phyloP scores from a whole-genome alignment of 768 basidiomycete genomes.

The Infundibulicybe gibba region DNA sequence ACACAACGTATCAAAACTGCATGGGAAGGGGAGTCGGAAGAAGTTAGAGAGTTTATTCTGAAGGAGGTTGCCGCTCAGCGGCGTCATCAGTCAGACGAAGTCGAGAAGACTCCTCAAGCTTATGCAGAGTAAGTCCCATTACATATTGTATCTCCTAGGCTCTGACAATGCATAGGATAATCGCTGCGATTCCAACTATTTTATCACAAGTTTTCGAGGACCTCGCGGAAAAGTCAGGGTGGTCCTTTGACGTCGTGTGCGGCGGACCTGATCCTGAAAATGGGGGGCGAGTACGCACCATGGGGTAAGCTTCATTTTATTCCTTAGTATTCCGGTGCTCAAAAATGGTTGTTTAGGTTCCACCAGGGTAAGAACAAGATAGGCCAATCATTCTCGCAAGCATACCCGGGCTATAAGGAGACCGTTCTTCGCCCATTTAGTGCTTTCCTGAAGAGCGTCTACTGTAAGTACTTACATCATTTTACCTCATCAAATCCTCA shows the following conservation, averaged over 20 bases:
- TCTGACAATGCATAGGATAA: background rate
- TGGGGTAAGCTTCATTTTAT: background rate
- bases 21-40: slow-evolving; percentile 10
- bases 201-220: background rate
- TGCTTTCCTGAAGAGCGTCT: background rate
- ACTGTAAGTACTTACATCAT: background rate
- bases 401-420: background rate
- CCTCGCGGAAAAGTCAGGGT: background rate
- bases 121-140: background rate
- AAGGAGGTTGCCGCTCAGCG: slow-evolving; percentile 2
- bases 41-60: slow-evolving; percentile 4
- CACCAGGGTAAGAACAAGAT: background rate
- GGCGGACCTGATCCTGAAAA: background rate
- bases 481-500: too few relatives aligned
- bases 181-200: background rate
- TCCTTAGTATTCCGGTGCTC: too few relatives aligned
- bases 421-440: background rate
- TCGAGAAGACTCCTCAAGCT: background rate
- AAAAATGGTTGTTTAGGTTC: background rate
- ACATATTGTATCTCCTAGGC: background rate
- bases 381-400: background rate
- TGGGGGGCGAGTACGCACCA: background rate
- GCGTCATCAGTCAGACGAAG: slow-evolving; percentile 2
- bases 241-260: background rate
- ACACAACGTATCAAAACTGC: background rate